Evolutionary conservation across 371 early-diverging fungal genomes (phyloP), one percentile per base, ranked within the genome.

Genomic region (Dinochytrium kinnereticum): DNA sequence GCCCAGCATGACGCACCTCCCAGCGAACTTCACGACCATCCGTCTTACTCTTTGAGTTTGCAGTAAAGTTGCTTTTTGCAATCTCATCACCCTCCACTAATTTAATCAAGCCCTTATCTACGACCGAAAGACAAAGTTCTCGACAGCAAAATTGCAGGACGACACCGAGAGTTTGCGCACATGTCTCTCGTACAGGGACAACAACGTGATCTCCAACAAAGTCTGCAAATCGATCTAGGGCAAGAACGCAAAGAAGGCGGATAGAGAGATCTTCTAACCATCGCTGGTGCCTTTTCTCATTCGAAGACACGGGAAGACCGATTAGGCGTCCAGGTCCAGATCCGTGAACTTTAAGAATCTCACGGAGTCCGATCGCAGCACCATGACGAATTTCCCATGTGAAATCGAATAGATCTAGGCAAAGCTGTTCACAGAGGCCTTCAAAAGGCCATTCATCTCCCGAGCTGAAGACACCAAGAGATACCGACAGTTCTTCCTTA

Each of bases 341-440:
- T 10, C 97, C 98, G 66, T 96, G 96, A 21, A 82, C 85, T 78
- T 95, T 95, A 38, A 98, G 74, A 31, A 98, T 87, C 68, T 93
- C 94, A 19, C 96, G 91, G 39, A 98, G 79, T 0, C 97, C 99
- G 75, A 98, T 91, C 2, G 93, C 96, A 0, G 99, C 98, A 37
- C 99, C 99, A 75, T 98, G 99, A 5, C 99, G 89, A 26, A 94
- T 88, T 74, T 96, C 95, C 99, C 99, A 98, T n/a, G 82, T 69
- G 0, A 95, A 91, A 69, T 80, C 77, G 76, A 96, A 96, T 50
- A 98, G 85, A 81, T 97, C 96, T 76, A 95, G 85, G 73, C 91
- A 93, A 19, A 98, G 86, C 67, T 94, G 89, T 66, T 96, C 96
- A 73, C 94, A 95, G 0, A 97, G 84, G 59, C 91, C 90, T 70